Conservation (phyloP, 306 rosid species). For the Chamaecrista fasciculata region DNA sequence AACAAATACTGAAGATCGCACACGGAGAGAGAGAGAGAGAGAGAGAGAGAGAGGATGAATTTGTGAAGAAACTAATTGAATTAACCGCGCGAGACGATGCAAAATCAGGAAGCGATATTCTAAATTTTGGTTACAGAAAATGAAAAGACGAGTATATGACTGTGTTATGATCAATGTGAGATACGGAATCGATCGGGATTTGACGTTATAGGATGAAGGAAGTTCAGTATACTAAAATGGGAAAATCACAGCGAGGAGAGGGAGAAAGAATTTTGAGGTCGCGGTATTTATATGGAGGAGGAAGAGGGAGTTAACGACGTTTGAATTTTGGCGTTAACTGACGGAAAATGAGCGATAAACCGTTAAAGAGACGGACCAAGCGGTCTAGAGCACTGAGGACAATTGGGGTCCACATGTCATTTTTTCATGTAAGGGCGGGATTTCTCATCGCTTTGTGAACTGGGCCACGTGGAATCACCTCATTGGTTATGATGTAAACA, state of each 20-base stretch:
- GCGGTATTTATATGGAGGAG: slow-evolving; percentile 49
- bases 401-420: slow-evolving; percentile 57
- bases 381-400: slow-evolving; percentile 31
- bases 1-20: too few relatives aligned
- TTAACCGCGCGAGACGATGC: neutral
- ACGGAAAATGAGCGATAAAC: slow-evolving; percentile 47
- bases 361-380: neutral
- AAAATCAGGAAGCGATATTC: slow-evolving; percentile 24
- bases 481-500: neutral
- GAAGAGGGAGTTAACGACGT: slow-evolving; percentile 48
- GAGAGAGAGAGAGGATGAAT: too few relatives aligned
- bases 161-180: too few relatives aligned
- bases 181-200: slow-evolving; percentile 26
- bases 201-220: slow-evolving; percentile 1
- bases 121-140: neutral
- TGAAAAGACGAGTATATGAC: too few relatives aligned
- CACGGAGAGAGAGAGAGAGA: too few relatives aligned
- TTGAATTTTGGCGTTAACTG: neutral
- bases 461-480: slow-evolving; percentile 30
- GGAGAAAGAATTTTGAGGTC: slow-evolving; percentile 11
- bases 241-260: slow-evolving; percentile 35
- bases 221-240: slow-evolving; percentile 9
- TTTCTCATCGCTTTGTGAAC: slow-evolving; percentile 12
- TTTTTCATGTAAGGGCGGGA: slow-evolving; percentile 28
- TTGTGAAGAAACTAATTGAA: too few relatives aligned